These are phyloP conservation scores for Gaeumannomyces sp. DNA, from an alignment of 2,329 filamentous ascomycete species.

Conservation along the genomic window DNA sequence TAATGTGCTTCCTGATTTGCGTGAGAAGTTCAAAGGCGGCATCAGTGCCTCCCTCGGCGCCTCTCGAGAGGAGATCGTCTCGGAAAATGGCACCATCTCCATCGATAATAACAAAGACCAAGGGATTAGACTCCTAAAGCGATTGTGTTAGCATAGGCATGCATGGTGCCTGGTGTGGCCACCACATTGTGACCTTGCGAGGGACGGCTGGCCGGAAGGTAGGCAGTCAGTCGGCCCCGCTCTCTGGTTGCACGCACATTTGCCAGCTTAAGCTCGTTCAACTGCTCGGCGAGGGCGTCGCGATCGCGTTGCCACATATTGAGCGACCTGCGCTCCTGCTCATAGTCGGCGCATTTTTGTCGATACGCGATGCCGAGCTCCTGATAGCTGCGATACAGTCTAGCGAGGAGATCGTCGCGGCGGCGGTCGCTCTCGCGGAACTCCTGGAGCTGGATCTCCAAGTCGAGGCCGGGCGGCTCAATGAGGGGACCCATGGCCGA, in stretches of 20 bases:
- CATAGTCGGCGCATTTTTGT: conserved; percentile 9
- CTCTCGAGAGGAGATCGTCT: conserved; percentile 24
- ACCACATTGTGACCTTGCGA: not conserved
- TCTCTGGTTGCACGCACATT: conserved; percentile 1
- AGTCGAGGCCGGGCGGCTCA: not conserved
- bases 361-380: not conserved
- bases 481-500: not conserved
- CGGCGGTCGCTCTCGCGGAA: conserved; percentile 8
- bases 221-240: not conserved
- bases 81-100: conserved; percentile 30
- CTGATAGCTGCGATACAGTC: not conserved
- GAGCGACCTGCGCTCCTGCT: conserved; percentile 9
- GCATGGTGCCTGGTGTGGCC: too few species aligned
- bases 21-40: conserved; percentile 24
- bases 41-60: conserved; percentile 26
- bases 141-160: not conserved
- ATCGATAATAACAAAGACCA: conserved; percentile 29
- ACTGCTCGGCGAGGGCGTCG: not conserved
- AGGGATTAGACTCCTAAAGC: conserved; percentile 25
- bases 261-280: conserved; percentile 9
- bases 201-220: too few species aligned
- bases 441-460: conserved; percentile 3
- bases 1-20: conserved; percentile 20
- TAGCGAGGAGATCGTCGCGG: conserved; percentile 1
- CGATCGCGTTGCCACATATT: conserved; percentile 10